Evolutionary conservation across 495 filamentous ascomycete genomes (phyloP).

Genomic region (Thozetella sp.): DNA sequence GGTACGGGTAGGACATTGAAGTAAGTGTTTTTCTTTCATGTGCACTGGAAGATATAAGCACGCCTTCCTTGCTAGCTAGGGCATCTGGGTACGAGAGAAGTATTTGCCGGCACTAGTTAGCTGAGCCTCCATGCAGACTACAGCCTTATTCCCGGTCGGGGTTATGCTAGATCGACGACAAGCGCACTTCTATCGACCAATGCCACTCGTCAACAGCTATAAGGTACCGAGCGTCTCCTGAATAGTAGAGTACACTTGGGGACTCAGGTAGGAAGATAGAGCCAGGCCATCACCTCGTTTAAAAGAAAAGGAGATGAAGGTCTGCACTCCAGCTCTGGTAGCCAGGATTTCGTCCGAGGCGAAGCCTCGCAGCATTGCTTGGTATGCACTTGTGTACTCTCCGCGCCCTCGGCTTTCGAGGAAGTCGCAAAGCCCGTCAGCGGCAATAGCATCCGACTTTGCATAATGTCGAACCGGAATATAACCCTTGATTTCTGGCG

Average conservation of each 20-base stretch:
- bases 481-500: not conserved
- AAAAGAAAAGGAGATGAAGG: not conserved
- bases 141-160: too few species aligned
- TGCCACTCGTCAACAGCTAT: too few species aligned
- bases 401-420: not conserved
- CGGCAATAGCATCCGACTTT: not conserved
- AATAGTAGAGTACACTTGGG: not conserved
- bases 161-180: too few species aligned
- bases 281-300: not conserved
- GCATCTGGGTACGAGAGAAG: too few species aligned
- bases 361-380: not conserved
- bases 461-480: not conserved
- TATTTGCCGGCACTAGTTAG: too few species aligned
- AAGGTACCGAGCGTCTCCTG: not conserved
- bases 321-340: not conserved
- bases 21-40: too few species aligned
- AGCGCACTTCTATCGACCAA: too few species aligned
- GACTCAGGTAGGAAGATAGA: not conserved
- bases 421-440: not conserved
- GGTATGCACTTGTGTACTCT: not conserved
- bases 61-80: too few species aligned
- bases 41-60: too few species aligned
- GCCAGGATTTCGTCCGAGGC: not conserved
- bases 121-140: too few species aligned
- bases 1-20: too few species aligned